Evolutionary conservation across 371 early-diverging fungal species (phyloP), one percentile per base, ranked within the genome.

Genomic region (Umbelopsis sp.): DNA sequence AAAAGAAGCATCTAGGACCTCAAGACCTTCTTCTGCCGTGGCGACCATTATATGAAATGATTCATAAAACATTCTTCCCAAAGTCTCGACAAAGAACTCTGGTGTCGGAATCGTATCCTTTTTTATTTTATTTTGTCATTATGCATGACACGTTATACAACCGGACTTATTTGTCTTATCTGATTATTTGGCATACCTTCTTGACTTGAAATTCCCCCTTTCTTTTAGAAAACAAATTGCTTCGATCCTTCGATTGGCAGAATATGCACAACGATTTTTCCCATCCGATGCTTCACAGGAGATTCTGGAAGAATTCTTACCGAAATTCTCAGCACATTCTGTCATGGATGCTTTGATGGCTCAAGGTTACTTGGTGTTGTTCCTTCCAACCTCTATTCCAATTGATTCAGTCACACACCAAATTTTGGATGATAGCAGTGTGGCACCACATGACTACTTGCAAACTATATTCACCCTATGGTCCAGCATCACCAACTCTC

Each of bases 401-500:
- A 80, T 82, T 2, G 65, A 79, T 14, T 78, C 73, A 6, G 51
- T 72, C 18, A 80, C 81, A 32, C 24, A 62, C 8, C 70, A 65
- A 50, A 63, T 74, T 62, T 50, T 72, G 14, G n/a, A 70, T 29
- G 62, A 71, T 65, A 65, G 74, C 46, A 76, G 80, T 48, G 71
- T 79, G 50, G 72, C 80, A 44, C 77, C 80, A 1, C 79, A 88
- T 62, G 83, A 78, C n/a, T 94, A 93, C 87, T 71, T 95, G 32
- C 91, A 94, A 20, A 92, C 92, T 1, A 69, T 94, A 11, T 95
- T 94, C 69, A 82, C 90, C 41, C 69, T 95, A 16, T 95, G 95
- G 96, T 87, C 91, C 7, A 80, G 87, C 57, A 76, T 89, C 22
- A 86, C 87, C 2, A 75, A 80, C 44, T 86, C 87, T 12, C 70